Evolutionary conservation across 768 basidiomycete genomes (phyloP), one percentile per base, ranked within the genome.

Genomic region (Kwoniella sp.): DNA sequence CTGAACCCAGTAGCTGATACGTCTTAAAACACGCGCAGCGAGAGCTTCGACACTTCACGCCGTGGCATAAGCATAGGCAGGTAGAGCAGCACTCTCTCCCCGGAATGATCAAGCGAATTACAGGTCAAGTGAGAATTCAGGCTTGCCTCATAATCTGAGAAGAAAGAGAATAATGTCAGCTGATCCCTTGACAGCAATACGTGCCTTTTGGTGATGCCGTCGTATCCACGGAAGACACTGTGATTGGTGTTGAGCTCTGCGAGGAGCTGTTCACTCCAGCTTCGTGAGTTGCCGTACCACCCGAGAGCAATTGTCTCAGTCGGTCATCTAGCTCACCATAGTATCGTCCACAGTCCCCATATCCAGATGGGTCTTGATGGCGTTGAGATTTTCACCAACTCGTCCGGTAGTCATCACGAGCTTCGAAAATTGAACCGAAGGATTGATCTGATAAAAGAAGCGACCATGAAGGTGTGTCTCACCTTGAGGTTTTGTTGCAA

Each of bases 371-470:
- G 95, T 7, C 85, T 99, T 9, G 95, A 99, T 73, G 96, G 96
- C 5, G 95, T 97, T 8, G 96, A 99, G 80, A 96, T 99, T 54
- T 97, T 98, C 77, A 97, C 95, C 9, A 99, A 99, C 81, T 98
- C 96, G 0, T 94, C 91, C 68, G 96, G 93, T 4, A 95, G 92
- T 79, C 96, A 99, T 77, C 96, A 99, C 74, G 96, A 98, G 77
- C 87, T 99, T 25, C 88, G 96, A n/a, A 99, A 99, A 80, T 85
- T 99, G 25, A 86, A 92, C 74, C 87, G 86, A 8, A 87, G 96
- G 7, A 86, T 98, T 1, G 93, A 99, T 65, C 83, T 99, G 12
- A 97, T 99, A 81, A 93, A 91, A 74, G 96, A 97, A 76, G 96
- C 96, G 0, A 99, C 95, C 1, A 82, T 88, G 63, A 99, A 98